These are phyloP conservation scores for Penstemon davidsonii DNA, from an alignment of 257 asterid genomes.

Conservation along the genomic window DNA sequence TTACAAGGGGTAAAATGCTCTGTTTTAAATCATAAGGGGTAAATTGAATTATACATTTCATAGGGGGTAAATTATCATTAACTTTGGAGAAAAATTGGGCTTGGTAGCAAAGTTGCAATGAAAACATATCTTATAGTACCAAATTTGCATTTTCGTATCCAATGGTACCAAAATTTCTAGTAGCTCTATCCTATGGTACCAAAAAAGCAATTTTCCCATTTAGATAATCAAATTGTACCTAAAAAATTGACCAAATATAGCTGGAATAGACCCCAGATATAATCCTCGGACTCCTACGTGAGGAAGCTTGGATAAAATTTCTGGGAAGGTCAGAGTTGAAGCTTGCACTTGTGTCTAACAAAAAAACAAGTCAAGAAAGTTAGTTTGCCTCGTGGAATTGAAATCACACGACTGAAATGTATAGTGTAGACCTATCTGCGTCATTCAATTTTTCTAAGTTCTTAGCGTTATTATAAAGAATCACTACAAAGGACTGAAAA, in stretches of 20 bases:
- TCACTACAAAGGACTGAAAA: not conserved
- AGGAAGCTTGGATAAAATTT: conserved; percentile 83
- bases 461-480: conserved; percentile 7
- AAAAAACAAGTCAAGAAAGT: conserved; percentile 32
- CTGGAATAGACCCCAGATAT: conserved; percentile 94
- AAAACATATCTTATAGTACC: no score
- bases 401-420: conserved; percentile 30
- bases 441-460: conserved; percentile 7
- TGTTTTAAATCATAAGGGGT: no score
- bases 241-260: conserved; percentile 93
- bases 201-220: no score
- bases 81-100: no score
- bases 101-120: no score
- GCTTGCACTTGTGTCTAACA: conserved; percentile 95
- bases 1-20: no score
- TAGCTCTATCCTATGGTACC: no score
- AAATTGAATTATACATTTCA: no score
- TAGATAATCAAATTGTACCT: conserved; percentile 44
- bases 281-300: conserved; percentile 80
- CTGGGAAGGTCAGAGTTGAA: conserved; percentile 84
- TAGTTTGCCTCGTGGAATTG: conserved; percentile 34
- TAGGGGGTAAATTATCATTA: no score
- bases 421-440: conserved; percentile 26
- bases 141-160: no score
- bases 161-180: no score